Evolutionary conservation across 192 early-diverging fungal genomes (phyloP).

Genomic region (Rhizophlyctis rosea): DNA sequence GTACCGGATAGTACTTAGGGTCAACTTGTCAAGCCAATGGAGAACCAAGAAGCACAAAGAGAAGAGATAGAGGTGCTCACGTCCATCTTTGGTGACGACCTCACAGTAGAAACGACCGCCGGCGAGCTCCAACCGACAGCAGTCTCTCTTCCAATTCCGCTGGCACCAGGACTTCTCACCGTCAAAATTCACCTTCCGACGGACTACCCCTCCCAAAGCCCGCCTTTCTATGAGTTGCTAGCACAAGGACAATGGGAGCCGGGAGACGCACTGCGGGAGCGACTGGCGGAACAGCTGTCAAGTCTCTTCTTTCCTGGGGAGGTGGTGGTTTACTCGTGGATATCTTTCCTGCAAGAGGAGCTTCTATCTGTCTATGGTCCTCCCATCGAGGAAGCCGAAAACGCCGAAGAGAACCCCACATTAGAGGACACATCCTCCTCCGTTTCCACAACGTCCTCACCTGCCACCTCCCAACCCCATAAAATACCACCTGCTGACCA

Average conservation of each 20-base stretch:
- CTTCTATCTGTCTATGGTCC: slow-evolving; percentile 15
- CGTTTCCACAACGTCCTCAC: not conserved
- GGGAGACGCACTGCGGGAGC: not conserved
- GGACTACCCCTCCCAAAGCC: slow-evolving; percentile 19
- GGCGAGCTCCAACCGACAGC: not conserved
- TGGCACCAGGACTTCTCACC: slow-evolving; percentile 9
- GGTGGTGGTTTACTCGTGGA: slow-evolving; percentile 70
- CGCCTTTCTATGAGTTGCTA: slow-evolving; percentile 26
- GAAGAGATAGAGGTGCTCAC: slow-evolving; percentile 30
- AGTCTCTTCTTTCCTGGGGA: slow-evolving; percentile 54
- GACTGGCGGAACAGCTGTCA: slow-evolving; percentile 47
- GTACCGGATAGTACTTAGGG: no score
- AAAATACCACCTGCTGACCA: no score
- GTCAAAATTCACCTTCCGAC: slow-evolving; percentile 18
- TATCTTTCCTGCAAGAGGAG: slow-evolving; percentile 47
- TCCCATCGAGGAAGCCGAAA: not conserved
- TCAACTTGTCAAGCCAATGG: no score
- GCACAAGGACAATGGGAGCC: slow-evolving; percentile 3
- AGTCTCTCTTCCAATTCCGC: not conserved
- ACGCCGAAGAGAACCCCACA: not conserved
- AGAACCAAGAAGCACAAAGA: no score
- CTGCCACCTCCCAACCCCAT: no score
- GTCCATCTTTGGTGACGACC: slow-evolving; percentile 31
- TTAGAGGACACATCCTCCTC: not conserved
- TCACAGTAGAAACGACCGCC: not conserved